phyloP scores from a whole-genome alignment of 2,329 filamentous ascomycete genomes.

The Monilinia polystroma region DNA sequence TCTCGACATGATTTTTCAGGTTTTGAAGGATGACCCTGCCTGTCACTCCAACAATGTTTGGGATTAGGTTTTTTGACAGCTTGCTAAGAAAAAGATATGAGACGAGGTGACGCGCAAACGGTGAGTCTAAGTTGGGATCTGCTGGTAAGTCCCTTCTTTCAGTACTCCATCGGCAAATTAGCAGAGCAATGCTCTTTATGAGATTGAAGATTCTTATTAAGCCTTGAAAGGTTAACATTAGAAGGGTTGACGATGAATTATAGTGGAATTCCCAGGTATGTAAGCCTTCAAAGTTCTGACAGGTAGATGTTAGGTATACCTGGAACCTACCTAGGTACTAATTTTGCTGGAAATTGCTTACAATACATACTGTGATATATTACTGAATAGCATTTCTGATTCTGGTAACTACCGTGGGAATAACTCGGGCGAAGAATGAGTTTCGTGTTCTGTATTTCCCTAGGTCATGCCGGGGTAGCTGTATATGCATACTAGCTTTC shows the following conservation, averaged over 20 bases:
- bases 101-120: conserved; percentile 40
- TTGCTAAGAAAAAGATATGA: conserved; percentile 36
- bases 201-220: conserved; percentile 4
- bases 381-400: not conserved
- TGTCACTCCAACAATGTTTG: conserved; percentile 38
- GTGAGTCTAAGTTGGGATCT: conserved; percentile 34
- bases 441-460: conserved; percentile 17
- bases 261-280: conserved; percentile 6
- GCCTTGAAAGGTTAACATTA: conserved; percentile 11
- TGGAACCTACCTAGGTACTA: not conserved
- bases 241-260: conserved; percentile 17
- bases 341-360: not conserved
- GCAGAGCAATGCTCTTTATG: conserved; percentile 11
- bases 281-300: conserved; percentile 12
- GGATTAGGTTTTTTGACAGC: conserved; percentile 36
- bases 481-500: conserved; percentile 17
- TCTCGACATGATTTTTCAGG: conserved; percentile 30
- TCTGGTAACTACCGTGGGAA: conserved; percentile 22
- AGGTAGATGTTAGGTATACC: not conserved
- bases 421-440: conserved; percentile 17
- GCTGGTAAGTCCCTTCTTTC: conserved; percentile 25
- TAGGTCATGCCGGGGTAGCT: conserved; percentile 12
- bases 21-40: conserved; percentile 36
- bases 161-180: conserved; percentile 15
- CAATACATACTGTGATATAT: not conserved